Base-by-base conservation (phyloP, 306 rosid species). In the Castanea crenata region DNA sequence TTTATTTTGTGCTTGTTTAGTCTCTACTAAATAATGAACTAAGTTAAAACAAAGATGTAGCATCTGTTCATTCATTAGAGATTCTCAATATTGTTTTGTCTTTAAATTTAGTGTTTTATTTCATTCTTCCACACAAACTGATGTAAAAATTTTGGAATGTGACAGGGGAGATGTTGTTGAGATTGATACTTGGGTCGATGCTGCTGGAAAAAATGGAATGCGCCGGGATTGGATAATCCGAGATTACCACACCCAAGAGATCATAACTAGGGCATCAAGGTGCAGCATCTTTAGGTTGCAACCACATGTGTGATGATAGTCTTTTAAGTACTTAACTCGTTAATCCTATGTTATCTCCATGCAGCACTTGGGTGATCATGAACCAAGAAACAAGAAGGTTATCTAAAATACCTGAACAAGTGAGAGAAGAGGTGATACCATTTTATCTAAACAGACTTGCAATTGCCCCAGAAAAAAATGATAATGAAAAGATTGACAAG, bases 361-460 rank as follows among this genome's bases (percentile, higher is more conserved):
- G 89, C 86, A 94, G 99, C 69, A 92, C 92, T 5, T 94, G 97
- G 99, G 99, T 91, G 81, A 90, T 90, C 59, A 94, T 94, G 99
- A 92, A 94, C 82, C 88, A 88, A 88, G 92, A 92, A 88, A 92
- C 97, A 35, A 90, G 99, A 89, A 91, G 90, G 77, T 54, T 92
- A 51, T 90, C 85, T 3, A 94, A 92, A 87, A 91, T 92, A 41
- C 99, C 97, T 1, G 90, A 85, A 54, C 91, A 90, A 84, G 99
- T 94, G 7, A 87, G 85, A 70, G 79, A 87, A 77, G 99, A 94
- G 85, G 85, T 92, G 52, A 1, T 55, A 13, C 99, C 99, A 2
- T 92, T 94, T 83, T 90, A 91, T 89, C 76, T 92, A 16, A 31
- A 89, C 18, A 88, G 91, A 86, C 49, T 63, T 41, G 88, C 97